Base-by-base conservation (phyloP, 192 early-diverging fungal genomes). In the Lunasporangiospora selenospora region DNA sequence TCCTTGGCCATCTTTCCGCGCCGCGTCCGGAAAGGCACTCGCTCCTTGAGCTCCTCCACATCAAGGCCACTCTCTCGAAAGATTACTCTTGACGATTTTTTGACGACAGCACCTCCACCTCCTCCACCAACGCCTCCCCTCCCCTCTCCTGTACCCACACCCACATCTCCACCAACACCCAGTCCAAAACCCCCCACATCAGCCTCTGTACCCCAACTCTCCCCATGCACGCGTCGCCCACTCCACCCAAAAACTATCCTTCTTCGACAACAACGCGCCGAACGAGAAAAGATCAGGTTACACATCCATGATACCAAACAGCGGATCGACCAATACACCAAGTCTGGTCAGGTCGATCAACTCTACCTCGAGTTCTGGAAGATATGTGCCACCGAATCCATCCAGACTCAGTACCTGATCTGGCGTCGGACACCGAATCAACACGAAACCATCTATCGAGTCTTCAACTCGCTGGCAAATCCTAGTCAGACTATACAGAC, bases 361-460 rank as follows among this genome's bases (percentile, higher is more conserved):
- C 37, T 73, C 11, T 73, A 73, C 37, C 46, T 62, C 4, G 53
- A 73, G 48, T 73, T 73, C 13, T 73, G 69, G 69, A 62, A 37
- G 42, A 73, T 63, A 24, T 53, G 59, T 3, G 34, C 40, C 11
- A 47, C 29, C 15, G 69, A 62, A 24, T 18, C 60, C 13, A 13
- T 73, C 2, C 40, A 58, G 13, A 36, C 51, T 23, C 69, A 73
- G 7, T 54, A 55, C 8, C 26, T 18, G 21, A 73, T 73, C 54
- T 73, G 69, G 69, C 13, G 32, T 3, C 49, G 32, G 19, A 26
- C 16, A 5, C 16, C 45, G 4, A 27, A 29, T 5, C 47, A 42
- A 1, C 39, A 53, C 27, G 65, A 67, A 27, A 37, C 37, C 13
- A 0, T 67, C 6, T 67, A 67, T 50, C 46, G 65, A 16, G 57